Evolutionary conservation across 495 filamentous ascomycete species (phyloP), one percentile per base, ranked within the genome.

Genomic region (Aspergillus ostianus): DNA sequence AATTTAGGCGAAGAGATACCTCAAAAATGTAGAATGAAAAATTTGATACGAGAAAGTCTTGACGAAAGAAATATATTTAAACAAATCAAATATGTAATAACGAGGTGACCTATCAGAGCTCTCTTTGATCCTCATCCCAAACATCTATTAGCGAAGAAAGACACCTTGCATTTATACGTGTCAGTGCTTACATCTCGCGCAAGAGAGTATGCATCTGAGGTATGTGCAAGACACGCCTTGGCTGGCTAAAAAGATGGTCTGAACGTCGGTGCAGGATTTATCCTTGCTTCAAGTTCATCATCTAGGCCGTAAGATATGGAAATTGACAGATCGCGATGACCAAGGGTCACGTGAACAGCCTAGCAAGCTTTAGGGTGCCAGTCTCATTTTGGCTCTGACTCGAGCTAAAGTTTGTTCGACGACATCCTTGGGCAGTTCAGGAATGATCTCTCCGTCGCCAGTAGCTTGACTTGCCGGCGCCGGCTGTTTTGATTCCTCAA

Each of bases 371-470:
- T 19, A 56, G 44, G 45, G 17, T 2, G 45, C 10, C 29, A 56
- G 45, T 53, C 62, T 58, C 15, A 58, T 69, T 59, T 73, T 65
- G 36, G 67, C 68, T 53, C 75, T 73, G 19, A 78, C 46, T 21
- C 75, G 70, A 10, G 66, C 65, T 55, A 81, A 67, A 29, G 85
- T 85, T 46, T 77, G 71, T 44, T 87, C 82, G 20, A 88, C 72
- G 12, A 85, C 73, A 15, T 78, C 73, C 63, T 80, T 81, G 13
- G 80, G 81, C 15, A 88, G 58, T 32, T 80, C 73, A 5, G 85
- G 85, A 15, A 85, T 79, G 55, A 75, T 66, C 49, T 78, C 77
- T 19, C 69, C 81, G 21, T 69, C 70, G 4, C 69, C 67, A 9
- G 53, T 51, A 36, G 59, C 65, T 21, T 70, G 70, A 9, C 50